Conservation (phyloP, 129 eudicot species). For the Dittrichia graveolens region DNA sequence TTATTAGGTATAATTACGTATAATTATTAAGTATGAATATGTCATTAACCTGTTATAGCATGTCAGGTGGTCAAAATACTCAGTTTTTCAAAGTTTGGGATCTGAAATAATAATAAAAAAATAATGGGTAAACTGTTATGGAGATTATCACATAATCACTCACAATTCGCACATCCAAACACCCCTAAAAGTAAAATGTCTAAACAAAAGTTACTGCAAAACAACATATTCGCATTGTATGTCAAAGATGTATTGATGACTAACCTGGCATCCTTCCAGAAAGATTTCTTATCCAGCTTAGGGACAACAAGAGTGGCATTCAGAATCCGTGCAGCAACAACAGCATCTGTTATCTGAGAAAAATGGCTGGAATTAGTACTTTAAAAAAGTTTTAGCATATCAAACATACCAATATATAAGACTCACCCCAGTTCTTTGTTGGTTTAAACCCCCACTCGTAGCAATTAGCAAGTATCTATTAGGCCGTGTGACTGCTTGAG, state of each 20-base stretch:
- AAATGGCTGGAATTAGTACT: neutral
- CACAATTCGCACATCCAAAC: neutral
- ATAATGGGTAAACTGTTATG: too few relatives aligned
- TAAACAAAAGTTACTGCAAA: neutral
- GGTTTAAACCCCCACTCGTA: conserved; percentile 96
- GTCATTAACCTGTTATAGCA: too few relatives aligned
- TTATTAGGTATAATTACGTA: too few relatives aligned
- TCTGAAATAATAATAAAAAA: too few relatives aligned
- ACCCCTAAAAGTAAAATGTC: neutral
- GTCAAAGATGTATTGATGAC: conserved; percentile 14
- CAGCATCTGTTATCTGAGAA: conserved; percentile 89
- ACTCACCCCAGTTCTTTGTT: conserved; percentile 96
- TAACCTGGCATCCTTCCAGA: conserved; percentile 97
- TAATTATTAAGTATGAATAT: too few relatives aligned
- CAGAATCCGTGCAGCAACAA: conserved; percentile 95
- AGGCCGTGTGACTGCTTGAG: conserved; percentile 51
- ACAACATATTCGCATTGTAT: neutral
- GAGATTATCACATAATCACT: neutral
- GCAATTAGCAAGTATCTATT: conserved; percentile 78
- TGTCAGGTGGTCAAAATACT: too few relatives aligned
- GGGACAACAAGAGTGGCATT: conserved; percentile 98
- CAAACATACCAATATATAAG: neutral
- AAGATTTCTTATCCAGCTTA: conserved; percentile 77
- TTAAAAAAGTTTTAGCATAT: neutral
- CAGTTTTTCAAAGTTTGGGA: too few relatives aligned